phyloP scores from a whole-genome alignment of 352 stramenopile genomes.

The Lagenidium sp. region DNA sequence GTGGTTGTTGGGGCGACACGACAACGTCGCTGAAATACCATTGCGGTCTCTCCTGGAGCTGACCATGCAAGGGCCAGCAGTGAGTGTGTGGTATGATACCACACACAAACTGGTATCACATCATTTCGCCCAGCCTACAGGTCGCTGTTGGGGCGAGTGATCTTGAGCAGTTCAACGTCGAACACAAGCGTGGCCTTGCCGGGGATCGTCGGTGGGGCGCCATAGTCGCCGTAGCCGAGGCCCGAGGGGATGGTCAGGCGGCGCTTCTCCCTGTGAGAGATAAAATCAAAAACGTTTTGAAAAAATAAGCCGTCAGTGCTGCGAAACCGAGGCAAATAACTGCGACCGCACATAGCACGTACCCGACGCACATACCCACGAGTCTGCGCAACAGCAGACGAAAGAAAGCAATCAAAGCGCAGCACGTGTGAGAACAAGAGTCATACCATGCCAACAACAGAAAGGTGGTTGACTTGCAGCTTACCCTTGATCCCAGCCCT shows the following conservation, averaged over 20 bases:
- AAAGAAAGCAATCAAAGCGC: slow-evolving; percentile 6
- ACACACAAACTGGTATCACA: no score
- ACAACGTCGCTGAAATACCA: no score
- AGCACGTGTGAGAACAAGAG: slow-evolving; percentile 1
- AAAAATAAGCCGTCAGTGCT: no score
- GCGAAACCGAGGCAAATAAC: no score
- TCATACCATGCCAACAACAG: background rate
- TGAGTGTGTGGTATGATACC: no score
- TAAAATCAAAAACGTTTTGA: no score
- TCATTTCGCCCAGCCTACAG: no score
- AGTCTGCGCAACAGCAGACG: slow-evolving; percentile 28
- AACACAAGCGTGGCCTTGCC: slow-evolving; percentile 94
- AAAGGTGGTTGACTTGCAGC: no score
- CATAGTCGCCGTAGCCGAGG: slow-evolving; percentile 92
- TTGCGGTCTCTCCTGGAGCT: no score
- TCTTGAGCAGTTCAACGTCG: slow-evolving; percentile 95
- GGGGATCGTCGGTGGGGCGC: slow-evolving; percentile 90
- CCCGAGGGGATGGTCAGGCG: slow-evolving; percentile 77
- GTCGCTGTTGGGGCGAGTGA: slow-evolving; percentile 59
- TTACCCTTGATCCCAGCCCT: slow-evolving; percentile 82
- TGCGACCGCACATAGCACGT: no score
- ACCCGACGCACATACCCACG: slow-evolving; percentile 84
- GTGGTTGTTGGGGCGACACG: no score
- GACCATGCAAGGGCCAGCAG: no score
- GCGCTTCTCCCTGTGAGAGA: slow-evolving; percentile 65